Conservation (phyloP, 1,284 basidiomycete species). For the Pyrrhoderma lamaoense region DNA sequence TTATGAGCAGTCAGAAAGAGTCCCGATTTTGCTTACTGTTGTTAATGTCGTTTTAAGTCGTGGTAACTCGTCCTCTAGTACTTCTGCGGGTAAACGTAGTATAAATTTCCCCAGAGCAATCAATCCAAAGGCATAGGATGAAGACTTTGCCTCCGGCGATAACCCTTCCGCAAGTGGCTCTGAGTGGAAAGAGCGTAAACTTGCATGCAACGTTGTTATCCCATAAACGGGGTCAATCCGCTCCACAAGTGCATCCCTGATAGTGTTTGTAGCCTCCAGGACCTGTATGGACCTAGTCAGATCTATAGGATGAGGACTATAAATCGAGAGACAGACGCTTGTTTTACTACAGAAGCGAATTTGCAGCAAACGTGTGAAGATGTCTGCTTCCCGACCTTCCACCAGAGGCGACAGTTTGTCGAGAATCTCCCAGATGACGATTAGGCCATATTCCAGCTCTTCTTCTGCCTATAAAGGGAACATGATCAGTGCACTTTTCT, state of each 20-base stretch:
- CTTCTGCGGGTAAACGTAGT: constrained; percentile 67
- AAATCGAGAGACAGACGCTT: constrained; percentile 37
- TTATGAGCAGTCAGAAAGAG: constrained; percentile 6
- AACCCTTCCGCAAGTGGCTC: constrained; percentile 40
- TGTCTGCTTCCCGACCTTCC: constrained; percentile 65
- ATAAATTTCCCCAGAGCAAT: constrained; percentile 77
- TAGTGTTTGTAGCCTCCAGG: constrained; percentile 69
- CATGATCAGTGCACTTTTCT: constrained; percentile 16
- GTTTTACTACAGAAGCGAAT: constrained; percentile 63
- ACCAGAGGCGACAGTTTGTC: constrained; percentile 58
- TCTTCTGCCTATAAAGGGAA: constrained; percentile 42
- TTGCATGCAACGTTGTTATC: constrained; percentile 69
- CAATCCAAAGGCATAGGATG: constrained; percentile 72
- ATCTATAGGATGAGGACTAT: constrained; percentile 10
- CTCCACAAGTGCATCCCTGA: constrained; percentile 63
- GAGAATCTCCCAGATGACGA: constrained; percentile 70
- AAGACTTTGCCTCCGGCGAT: constrained; percentile 42
- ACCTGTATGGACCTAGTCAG: constrained; percentile 38
- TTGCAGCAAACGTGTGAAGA: constrained; percentile 55
- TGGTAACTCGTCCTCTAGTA: constrained; percentile 79
- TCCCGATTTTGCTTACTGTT: constrained; percentile 44
- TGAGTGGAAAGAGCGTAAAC: constrained; percentile 53
- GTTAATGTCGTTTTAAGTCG: constrained; percentile 63
- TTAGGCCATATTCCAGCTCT: constrained; percentile 63
- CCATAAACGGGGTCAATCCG: constrained; percentile 77